Conservation (phyloP, 2,329 filamentous ascomycete genomes). For the Cladosporium velox region DNA sequence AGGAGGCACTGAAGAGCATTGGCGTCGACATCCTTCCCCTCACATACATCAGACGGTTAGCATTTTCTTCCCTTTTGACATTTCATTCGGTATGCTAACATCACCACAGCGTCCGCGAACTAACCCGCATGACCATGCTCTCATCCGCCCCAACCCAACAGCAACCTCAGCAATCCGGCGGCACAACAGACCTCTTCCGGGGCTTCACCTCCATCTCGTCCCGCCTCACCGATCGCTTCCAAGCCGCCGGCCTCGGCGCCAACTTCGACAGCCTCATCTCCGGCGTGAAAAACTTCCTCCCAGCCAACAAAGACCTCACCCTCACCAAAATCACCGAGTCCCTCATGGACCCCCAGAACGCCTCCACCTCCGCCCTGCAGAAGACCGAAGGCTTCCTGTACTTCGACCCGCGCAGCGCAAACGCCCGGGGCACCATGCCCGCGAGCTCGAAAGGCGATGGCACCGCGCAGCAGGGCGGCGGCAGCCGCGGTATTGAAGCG, state of each 20-base stretch:
- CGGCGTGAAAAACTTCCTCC: conserved; percentile 97
- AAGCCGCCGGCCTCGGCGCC: conserved; percentile 79
- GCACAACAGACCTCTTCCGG: conserved; percentile 79
- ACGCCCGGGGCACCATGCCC: conserved; percentile 88
- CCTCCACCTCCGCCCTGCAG: conserved; percentile 86
- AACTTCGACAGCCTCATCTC: conserved; percentile 95
- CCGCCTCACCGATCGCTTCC: conserved; percentile 88
- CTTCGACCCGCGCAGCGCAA: conserved; percentile 92
- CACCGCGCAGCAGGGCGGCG: conserved; percentile 23
- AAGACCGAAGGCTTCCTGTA: conserved; percentile 97
- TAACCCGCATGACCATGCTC: conserved; percentile 98
- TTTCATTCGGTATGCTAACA: not conserved
- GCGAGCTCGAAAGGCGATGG: conserved; percentile 61
- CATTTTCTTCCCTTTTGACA: not conserved
- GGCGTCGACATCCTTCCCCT: conserved; percentile 77
- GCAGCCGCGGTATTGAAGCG: conserved; percentile 67
- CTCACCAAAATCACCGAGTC: conserved; percentile 98
- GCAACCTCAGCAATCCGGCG: conserved; percentile 56
- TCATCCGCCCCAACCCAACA: conserved; percentile 72
- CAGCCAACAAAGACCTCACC: conserved; percentile 90
- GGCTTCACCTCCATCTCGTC: conserved; percentile 91
- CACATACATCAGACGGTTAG: conserved; percentile 82
- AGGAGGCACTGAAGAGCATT: conserved; percentile 74
- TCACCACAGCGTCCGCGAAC: conserved; percentile 72
- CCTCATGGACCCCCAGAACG: conserved; percentile 92